A percentile compares a stretch with the other conserved stretches of the same genome.
phyloP scores from a whole-genome alignment of 2,329 filamentous ascomycete genomes.

The Hirsutella rhossiliensis region DNA sequence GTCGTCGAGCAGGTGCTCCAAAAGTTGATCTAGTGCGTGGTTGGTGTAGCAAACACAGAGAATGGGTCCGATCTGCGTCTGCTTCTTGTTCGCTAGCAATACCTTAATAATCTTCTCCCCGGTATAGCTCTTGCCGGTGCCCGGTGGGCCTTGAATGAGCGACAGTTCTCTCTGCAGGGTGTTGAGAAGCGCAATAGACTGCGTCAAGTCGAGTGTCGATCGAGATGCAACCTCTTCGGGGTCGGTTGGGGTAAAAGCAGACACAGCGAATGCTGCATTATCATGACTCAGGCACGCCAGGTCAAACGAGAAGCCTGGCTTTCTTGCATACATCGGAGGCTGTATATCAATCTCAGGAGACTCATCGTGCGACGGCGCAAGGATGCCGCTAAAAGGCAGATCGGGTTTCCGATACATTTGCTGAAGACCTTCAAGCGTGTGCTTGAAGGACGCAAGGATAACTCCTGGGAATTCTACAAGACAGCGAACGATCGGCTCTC shows the following conservation, averaged over 20 bases:
- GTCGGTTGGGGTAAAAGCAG: slow-evolving; percentile 6
- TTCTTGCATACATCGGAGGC: slow-evolving; percentile 38
- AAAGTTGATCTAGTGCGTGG: slow-evolving; percentile 40
- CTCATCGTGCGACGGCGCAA: slow-evolving; percentile 20
- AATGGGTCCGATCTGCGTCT: slow-evolving; percentile 33
- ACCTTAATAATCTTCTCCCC: slow-evolving; percentile 47
- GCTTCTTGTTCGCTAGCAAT: slow-evolving; percentile 30
- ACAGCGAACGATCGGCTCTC: slow-evolving; percentile 5
- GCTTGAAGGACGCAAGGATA: slow-evolving; percentile 43
- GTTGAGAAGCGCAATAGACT: slow-evolving; percentile 38
- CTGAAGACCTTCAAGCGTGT: slow-evolving; percentile 44
- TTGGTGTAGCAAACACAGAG: slow-evolving; percentile 40
- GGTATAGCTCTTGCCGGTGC: slow-evolving; percentile 55
- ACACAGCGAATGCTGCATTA: slow-evolving; percentile 9
- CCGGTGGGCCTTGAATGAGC: slow-evolving; percentile 58
- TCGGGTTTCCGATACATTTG: slow-evolving; percentile 28
- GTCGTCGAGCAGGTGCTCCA: slow-evolving; percentile 44
- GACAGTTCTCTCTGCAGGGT: slow-evolving; percentile 41
- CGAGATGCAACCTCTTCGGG: slow-evolving; percentile 13
- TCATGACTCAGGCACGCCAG: slow-evolving; percentile 20
- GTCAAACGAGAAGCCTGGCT: slow-evolving; percentile 35
- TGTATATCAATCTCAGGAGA: slow-evolving; percentile 15
- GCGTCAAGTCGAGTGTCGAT: slow-evolving; percentile 39
- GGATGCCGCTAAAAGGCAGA: slow-evolving; percentile 36
- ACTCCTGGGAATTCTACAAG: slow-evolving; percentile 53